Evolutionary conservation across 352 stramenopile genomes (phyloP), one percentile per base, ranked within the genome.

Genomic region (Phytophthora pisi): DNA sequence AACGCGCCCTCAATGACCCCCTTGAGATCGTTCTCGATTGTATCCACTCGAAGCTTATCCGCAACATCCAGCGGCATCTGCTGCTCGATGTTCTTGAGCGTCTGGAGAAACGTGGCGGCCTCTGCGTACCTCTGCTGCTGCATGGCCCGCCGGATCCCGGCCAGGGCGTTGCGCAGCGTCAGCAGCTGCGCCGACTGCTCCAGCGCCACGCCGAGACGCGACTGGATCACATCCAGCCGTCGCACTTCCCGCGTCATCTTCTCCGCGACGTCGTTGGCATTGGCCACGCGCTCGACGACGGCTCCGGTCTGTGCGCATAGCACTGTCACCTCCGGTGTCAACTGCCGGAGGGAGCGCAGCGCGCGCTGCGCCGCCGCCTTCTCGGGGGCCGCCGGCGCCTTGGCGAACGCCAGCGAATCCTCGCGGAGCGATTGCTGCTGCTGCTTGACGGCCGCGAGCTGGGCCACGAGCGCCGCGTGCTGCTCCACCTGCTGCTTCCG

Each of bases 171-270:
- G 57, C 87, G 86, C 56, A 96, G 74, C n/a, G 72, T 84, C 46
- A 96, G 63, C 30, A 93, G 75, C 75, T 93, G 83, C 38, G 78
- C 74, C 16, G 84, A 88, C 59, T 93, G 86, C 24, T 79, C 74
- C 23, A 95, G 66, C 24, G 70, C 83, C 50, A 75, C 56, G 47
- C 77, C 77, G 66, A 96, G 58, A 6, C 87, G 86, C 64, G 85
- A 93, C 68, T 96, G 87, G 34, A 93, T 77, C 57, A 92, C 82
- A 55, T 94, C 89, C 30, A 96, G 68, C 10, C 79, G 85, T 23
- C 89, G 84, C 55, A 96, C 87, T 31, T 96, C 88, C 31, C 80
- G 78, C 51, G 89, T 95, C 89, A 96, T 96, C 68, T 94, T 95
- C 58, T 91, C 89, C 5, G 87, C 89, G 9, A 96, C 84, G n/a